Evolutionary conservation across 2,329 filamentous ascomycete genomes (phyloP).

Genomic region (Chrysoporthe deuterocubensis): DNA sequence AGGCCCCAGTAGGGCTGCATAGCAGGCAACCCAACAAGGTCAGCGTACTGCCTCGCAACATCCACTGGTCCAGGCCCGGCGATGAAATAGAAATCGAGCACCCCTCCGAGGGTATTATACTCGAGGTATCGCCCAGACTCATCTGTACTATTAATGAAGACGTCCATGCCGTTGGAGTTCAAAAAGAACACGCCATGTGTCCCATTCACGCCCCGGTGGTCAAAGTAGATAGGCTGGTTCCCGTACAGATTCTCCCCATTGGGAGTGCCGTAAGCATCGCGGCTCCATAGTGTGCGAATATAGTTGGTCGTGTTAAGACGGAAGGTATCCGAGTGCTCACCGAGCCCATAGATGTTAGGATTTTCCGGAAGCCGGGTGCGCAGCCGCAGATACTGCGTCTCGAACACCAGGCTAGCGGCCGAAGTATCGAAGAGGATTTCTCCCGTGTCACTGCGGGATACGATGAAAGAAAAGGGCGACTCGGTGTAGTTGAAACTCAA

Average conservation of each 20-base stretch:
- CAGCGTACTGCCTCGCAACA: slow-evolving; percentile 62
- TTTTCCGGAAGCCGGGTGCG: slow-evolving; percentile 70
- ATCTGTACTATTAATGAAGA: slow-evolving; percentile 69
- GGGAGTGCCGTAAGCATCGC: slow-evolving; percentile 67
- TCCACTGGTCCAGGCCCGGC: slow-evolving; percentile 62
- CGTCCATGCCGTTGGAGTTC: slow-evolving; percentile 78
- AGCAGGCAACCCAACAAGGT: slow-evolving; percentile 58
- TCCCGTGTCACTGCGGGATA: slow-evolving; percentile 42
- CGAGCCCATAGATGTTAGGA: slow-evolving; percentile 77
- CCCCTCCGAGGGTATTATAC: slow-evolving; percentile 78
- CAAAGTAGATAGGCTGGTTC: slow-evolving; percentile 75
- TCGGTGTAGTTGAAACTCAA: slow-evolving; percentile 41
- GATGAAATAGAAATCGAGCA: slow-evolving; percentile 74
- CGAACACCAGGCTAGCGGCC: slow-evolving; percentile 69
- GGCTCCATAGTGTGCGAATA: slow-evolving; percentile 70
- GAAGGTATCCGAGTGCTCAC: slow-evolving; percentile 76
- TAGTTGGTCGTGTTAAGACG: slow-evolving; percentile 71
- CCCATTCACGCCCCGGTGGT: slow-evolving; percentile 62
- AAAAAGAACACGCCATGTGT: slow-evolving; percentile 70
- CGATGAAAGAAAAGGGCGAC: slow-evolving; percentile 47
- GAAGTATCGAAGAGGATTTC: slow-evolving; percentile 73
- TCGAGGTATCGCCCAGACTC: slow-evolving; percentile 70
- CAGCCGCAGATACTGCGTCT: slow-evolving; percentile 76
- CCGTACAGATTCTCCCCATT: slow-evolving; percentile 71
- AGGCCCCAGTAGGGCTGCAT: slow-evolving; percentile 70